These are phyloP conservation scores for Tricholoma saponaceum DNA, from an alignment of 768 basidiomycete species.

Conservation along the genomic window DNA sequence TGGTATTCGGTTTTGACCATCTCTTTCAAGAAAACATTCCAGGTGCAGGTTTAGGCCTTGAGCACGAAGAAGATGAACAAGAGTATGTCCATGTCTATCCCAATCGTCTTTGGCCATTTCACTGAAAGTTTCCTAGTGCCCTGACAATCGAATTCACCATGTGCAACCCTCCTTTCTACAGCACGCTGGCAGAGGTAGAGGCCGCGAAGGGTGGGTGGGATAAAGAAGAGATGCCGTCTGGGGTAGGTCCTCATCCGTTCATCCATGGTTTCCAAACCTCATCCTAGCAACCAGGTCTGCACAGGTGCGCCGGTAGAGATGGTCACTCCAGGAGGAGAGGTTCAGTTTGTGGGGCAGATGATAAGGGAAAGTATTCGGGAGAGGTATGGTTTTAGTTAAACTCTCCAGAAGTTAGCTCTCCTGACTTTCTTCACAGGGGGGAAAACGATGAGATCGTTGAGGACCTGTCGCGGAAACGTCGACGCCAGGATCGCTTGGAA, in stretches of 20 bases:
- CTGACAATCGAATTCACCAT: conserved; percentile 73
- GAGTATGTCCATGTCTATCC: neutral
- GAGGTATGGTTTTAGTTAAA: neutral
- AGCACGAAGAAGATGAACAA: neutral
- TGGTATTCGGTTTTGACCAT: conserved; percentile 10
- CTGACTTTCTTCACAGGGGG: neutral
- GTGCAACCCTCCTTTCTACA: conserved; percentile 97
- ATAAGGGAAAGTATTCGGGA: conserved; percentile 63
- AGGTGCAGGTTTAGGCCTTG: neutral
- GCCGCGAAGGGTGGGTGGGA: conserved; percentile 40
- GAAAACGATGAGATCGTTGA: neutral
- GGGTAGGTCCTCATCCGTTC: conserved; percentile 43
- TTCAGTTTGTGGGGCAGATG: conserved; percentile 71
- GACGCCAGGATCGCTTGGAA: neutral
- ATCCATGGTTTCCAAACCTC: neutral
- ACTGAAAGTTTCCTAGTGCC: conserved; percentile 8
- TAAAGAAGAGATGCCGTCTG: conserved; percentile 67
- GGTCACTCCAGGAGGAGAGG: conserved; percentile 87
- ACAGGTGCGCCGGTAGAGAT: conserved; percentile 87
- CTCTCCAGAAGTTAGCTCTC: neutral
- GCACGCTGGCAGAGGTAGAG: conserved; percentile 63
- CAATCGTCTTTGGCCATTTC: neutral
- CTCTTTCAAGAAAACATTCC: conserved; percentile 3
- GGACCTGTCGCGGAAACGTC: neutral
- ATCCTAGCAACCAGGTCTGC: conserved; percentile 53